A percentile compares a stretch with the other conserved stretches of the same genome.
Evolutionary conservation across 2,329 filamentous ascomycete genomes (phyloP).

Genomic region (Beauveria caledonica): DNA sequence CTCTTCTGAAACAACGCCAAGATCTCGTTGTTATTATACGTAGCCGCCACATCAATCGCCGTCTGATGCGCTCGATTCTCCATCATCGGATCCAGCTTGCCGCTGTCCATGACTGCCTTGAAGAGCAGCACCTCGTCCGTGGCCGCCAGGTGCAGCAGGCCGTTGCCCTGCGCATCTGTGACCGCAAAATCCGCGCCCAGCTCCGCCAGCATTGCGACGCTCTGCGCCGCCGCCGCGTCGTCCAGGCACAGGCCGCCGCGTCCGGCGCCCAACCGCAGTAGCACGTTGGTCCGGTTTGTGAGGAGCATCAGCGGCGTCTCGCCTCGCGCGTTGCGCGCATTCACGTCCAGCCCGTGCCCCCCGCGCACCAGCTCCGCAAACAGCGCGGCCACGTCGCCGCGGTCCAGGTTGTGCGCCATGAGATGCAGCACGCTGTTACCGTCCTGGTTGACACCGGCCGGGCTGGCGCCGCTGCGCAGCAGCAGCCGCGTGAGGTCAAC

Average conservation of each 20-base stretch:
- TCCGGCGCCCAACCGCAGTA: not conserved
- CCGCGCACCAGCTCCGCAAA: constrained; percentile 10
- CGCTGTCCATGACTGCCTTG: constrained; percentile 16
- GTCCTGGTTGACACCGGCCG: not conserved
- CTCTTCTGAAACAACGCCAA: constrained; percentile 4
- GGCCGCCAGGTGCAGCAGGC: constrained; percentile 24
- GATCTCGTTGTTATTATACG: constrained; percentile 9
- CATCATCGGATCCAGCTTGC: constrained; percentile 22
- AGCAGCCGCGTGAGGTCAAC: not conserved
- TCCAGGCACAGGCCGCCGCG: not conserved
- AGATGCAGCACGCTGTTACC: constrained; percentile 5
- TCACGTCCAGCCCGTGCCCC: constrained; percentile 12
- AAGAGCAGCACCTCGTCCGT: constrained; percentile 16
- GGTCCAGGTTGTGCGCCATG: not conserved
- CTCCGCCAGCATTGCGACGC: constrained; percentile 12
- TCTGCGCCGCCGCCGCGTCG: not conserved
- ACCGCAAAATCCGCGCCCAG: constrained; percentile 21
- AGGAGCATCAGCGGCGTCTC: constrained; percentile 15
- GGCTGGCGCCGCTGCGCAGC: not conserved
- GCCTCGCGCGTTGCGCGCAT: constrained; percentile 12
- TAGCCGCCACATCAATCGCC: constrained; percentile 27
- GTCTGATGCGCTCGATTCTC: constrained; percentile 23
- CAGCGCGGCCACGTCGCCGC: not conserved
- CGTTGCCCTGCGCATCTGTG: constrained; percentile 19
- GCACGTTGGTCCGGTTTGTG: not conserved